Base-by-base conservation (phyloP, 805 yeast species). In the Lipomyces orientalis region DNA sequence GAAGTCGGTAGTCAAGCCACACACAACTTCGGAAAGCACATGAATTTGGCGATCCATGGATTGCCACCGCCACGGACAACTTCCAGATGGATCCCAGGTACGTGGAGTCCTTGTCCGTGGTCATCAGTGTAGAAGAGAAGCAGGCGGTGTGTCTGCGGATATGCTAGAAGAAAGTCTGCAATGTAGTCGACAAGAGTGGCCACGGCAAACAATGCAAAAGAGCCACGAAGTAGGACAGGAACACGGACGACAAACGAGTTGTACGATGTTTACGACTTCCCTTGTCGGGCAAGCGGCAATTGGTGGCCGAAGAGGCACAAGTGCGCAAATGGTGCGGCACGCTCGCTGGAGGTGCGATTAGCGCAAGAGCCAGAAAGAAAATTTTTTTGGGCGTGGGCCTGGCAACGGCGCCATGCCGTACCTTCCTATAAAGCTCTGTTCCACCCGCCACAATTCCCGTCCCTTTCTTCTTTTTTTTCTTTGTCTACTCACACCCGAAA, bases 401-500 rank as follows among this genome's bases (percentile, higher is more conserved):
- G n/a, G 10, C 19, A 43, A n/a, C 49, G 49, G 49, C 49, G 49
- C 22, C 22, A 46, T 16, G 31, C 51, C 62, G 37, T 22, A 34
- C 34, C 46, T n/a, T 19, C 57, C 49, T 64, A 67, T 67, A 67
- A 57, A 63, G 55, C 64, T 34, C 19, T 37, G 46, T 43, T 19
- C n/a, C 61, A 54, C 63, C 64, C 67, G 60, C 64, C 58, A 51
- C 64, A 39, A 37, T 54, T 60, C 61, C 58, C 33, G 22, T 59
- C 25, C 49, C 68, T 73, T 75, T 71, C 71, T 71, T 69, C 70
- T 73, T 72, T 73, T 74, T 67, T 75, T 74, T 77, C 78, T 64
- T 75, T 73, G 80, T 78, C 80, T 61, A 76, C 80, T 79, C 80
- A 78, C 80, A 78, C 80, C 80, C 74, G 81, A 76, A 78, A 78